Conservation (phyloP, 352 stramenopile genomes). For the Phytophthora meadii region DNA sequence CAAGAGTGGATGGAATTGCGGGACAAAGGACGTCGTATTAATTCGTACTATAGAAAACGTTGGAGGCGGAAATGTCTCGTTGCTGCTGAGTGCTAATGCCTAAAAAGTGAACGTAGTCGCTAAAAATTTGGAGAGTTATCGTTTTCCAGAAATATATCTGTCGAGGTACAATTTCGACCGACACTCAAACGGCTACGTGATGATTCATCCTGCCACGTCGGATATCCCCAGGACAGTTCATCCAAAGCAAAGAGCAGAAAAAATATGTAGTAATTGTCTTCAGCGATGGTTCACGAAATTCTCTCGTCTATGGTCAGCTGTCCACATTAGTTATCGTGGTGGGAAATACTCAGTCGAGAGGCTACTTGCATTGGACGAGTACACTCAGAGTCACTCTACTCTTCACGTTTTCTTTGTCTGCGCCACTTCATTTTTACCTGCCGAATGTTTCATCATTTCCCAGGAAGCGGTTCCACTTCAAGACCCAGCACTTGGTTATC, state of each 20-base stretch:
- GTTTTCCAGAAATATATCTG: too few species aligned
- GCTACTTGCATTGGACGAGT: constrained; percentile 36
- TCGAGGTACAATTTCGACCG: too few species aligned
- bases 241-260: background rate
- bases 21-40: background rate
- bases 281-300: constrained; percentile 5
- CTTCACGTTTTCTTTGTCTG: constrained; percentile 24
- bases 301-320: constrained; percentile 11
- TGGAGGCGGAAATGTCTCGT: background rate
- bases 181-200: background rate
- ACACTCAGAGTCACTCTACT: constrained; percentile 22
- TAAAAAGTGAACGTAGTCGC: too few species aligned
- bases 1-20: constrained; percentile 20
- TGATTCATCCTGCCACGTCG: constrained; percentile 16
- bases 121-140: too few species aligned
- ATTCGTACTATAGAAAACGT: background rate
- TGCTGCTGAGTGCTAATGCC: too few species aligned
- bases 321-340: constrained; percentile 24
- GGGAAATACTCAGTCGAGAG: constrained; percentile 45
- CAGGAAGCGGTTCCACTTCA: constrained; percentile 40
- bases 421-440: constrained; percentile 26
- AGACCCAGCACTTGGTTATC: constrained; percentile 22
- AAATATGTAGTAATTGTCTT: background rate
- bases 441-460: constrained; percentile 20
- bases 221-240: constrained; percentile 4